Base-by-base conservation (phyloP, 179 eudicot species). In the Corrigiola litoralis region DNA sequence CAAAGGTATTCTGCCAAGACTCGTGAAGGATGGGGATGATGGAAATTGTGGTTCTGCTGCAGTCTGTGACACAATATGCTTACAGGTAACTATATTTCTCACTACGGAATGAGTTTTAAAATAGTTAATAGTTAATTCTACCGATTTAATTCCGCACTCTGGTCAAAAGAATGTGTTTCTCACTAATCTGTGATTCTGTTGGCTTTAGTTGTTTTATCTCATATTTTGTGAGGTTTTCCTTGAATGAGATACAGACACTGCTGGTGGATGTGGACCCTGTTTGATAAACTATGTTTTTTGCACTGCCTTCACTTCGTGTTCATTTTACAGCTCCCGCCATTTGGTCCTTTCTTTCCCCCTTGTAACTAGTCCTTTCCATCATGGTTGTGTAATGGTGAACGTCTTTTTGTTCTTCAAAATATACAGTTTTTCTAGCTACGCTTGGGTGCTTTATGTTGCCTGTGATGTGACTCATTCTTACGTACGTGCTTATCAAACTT, bases 1-100 rank as follows among this genome's bases (percentile, higher is more conserved):
- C 72, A 79, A 71, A 37, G 83, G 82, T 71, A 82, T 94, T 74
- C 88, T 94, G 50, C 96, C 99, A 28, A 71, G 97, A 65, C 76
- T 94, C 52, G 99, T 86, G 7, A 86, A 79, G 74, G 70, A 77
- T 62, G 99, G 99, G 10, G 80, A 83, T 65, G 99, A 94, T 52
- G 95, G 97, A 14, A 90, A 94, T 65, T 86, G 71, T 51, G 99
- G 99, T 45, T 86, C 97, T 63, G 58, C 88, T 63, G 97, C 97
- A 23, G 70, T 76, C 24, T 94, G 97, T 63, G 99, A 94, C 77
- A 87, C 96, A 31, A 76, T 86, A 12, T 94, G 97, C 85, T 80
- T 94, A 73, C 99, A 94, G 97, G 99, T 92, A 77, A 27, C 10
- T 45, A 18, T 41, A 58, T 38, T 41, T 21, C 16, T 27, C 13